Evolutionary conservation across 148 eudicot species (phyloP).

Genomic region (Vaccinium myrtillus): DNA sequence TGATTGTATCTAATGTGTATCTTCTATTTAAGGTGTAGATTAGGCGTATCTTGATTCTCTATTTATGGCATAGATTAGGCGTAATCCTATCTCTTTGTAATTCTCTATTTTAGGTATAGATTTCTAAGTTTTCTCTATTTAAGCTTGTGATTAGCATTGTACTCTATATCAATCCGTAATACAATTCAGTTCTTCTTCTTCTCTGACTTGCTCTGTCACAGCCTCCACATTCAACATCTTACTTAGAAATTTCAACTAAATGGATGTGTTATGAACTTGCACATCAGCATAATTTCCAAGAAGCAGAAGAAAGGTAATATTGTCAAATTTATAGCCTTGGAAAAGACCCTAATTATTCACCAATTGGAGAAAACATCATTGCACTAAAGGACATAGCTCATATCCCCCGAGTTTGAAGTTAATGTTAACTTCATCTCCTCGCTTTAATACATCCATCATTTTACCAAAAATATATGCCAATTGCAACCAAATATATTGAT

Average conservation of each 20-base stretch:
- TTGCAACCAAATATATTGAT: background rate
- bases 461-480: background rate
- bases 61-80: no score
- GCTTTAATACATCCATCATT: background rate
- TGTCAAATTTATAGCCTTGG: background rate
- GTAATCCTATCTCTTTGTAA: no score
- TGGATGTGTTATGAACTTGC: background rate
- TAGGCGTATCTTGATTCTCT: no score
- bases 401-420: background rate
- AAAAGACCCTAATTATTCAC: constrained; percentile 5
- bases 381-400: background rate
- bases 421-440: background rate
- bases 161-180: no score
- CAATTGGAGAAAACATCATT: background rate
- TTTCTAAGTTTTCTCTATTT: no score
- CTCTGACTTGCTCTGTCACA: no score
- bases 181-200: no score
- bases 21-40: no score
- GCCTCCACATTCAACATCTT: background rate
- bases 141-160: no score
- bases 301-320: background rate
- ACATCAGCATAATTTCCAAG: background rate
- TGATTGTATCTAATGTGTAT: no score
- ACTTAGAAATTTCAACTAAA: background rate
- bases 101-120: no score